phyloP scores from a whole-genome alignment of 208 protist genomes.

The Acanthamoeba sp. region DNA sequence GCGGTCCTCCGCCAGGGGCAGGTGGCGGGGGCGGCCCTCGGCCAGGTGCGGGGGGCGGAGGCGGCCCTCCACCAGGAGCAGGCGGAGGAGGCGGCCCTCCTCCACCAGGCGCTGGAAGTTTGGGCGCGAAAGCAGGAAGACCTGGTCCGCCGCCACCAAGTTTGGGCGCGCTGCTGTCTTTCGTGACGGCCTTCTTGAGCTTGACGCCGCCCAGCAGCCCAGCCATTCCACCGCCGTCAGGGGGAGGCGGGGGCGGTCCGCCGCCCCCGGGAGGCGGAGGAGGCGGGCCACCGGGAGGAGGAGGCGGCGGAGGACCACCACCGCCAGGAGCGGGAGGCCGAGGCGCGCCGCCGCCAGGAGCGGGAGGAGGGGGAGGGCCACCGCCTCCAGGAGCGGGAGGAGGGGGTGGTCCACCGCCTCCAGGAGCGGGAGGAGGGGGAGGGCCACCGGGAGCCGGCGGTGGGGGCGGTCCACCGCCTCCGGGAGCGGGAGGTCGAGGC shows the following conservation, averaged over 20 bases:
- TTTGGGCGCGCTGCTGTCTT: slow-evolving; percentile 31
- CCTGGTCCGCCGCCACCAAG: not conserved
- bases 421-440: not conserved
- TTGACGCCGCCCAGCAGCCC: not conserved
- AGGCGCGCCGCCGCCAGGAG: not conserved
- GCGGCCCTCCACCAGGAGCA: not conserved
- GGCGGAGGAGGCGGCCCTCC: slow-evolving; percentile 9
- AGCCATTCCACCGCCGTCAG: not conserved
- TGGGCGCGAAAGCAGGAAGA: not conserved
- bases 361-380: not conserved
- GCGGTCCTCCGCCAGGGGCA: not conserved
- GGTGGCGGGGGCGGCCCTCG: not conserved
- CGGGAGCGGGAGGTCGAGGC: not conserved
- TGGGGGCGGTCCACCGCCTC: not conserved
- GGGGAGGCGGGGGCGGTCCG: not conserved
- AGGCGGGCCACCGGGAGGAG: not conserved
- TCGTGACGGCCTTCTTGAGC: slow-evolving; percentile 36
- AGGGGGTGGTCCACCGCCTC: not conserved
- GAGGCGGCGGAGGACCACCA: not conserved
- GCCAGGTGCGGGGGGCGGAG: not conserved
- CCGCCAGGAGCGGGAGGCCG: not conserved
- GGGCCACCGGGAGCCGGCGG: not conserved
- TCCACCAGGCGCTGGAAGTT: not conserved
- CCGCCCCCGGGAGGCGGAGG: not conserved
- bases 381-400: not conserved